Conservation (phyloP, 2,329 filamentous ascomycete species). For the Colletotrichum orchidophilum region DNA sequence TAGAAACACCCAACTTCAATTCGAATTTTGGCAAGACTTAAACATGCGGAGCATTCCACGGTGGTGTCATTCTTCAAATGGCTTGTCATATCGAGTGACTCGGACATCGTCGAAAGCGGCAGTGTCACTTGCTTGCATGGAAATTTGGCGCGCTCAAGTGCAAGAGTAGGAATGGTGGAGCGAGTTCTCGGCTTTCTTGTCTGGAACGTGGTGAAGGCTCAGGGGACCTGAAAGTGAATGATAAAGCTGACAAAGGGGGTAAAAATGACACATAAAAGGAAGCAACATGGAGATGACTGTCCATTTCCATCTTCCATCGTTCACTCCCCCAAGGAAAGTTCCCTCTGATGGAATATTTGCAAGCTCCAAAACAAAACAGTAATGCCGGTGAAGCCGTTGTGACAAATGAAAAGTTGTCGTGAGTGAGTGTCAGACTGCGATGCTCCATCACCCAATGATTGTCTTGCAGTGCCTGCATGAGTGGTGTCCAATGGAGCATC, state of each 20-base stretch:
- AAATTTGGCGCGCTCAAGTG: not conserved
- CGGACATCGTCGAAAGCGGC: no score
- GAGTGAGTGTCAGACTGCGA: conserved; percentile 8
- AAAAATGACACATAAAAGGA: not conserved
- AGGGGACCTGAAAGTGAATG: not conserved
- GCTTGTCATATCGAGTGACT: not conserved
- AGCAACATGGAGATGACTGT: not conserved
- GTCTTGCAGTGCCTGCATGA: conserved; percentile 3
- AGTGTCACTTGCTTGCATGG: no score
- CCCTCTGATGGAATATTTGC: not conserved
- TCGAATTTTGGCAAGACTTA: no score
- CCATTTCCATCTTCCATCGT: not conserved
- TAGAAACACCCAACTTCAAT: no score
- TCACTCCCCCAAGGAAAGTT: not conserved
- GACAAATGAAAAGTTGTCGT: conserved; percentile 6
- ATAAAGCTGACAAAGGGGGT: not conserved
- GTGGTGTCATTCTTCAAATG: no score
- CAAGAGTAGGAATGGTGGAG: not conserved
- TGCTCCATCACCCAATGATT: not conserved
- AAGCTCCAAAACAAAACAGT: not conserved
- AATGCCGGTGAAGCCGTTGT: not conserved
- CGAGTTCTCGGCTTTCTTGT: not conserved
- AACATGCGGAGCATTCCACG: no score
- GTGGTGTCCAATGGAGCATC: conserved; percentile 15
- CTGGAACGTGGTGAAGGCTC: not conserved